phyloP scores from a whole-genome alignment of 495 filamentous ascomycete species.

The Neurospora tetraspora region DNA sequence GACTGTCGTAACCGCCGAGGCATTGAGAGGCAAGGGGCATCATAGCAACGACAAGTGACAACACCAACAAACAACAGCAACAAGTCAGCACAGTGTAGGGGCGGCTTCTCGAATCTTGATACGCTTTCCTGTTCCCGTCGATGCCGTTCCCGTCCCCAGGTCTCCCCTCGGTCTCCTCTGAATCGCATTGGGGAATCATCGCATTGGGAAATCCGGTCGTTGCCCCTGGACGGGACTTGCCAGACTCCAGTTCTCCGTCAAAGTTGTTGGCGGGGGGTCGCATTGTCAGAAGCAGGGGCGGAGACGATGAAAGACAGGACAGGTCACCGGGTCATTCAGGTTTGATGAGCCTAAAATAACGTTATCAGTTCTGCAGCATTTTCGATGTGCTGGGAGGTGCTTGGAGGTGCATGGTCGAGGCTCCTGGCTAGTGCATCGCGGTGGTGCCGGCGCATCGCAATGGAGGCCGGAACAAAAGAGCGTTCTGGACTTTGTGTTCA shows the following conservation, averaged over 20 bases:
- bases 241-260: background rate
- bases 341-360: background rate
- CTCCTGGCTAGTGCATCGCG: background rate
- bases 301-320: background rate
- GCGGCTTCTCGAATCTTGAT: background rate
- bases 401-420: background rate
- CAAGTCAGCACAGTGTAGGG: background rate
- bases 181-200: background rate
- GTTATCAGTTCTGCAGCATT: background rate
- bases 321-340: background rate
- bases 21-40: background rate
- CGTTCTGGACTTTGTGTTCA: background rate
- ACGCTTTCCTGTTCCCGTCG: background rate
- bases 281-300: background rate
- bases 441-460: background rate
- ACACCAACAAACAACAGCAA: background rate
- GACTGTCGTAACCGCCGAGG: background rate
- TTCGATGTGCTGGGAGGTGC: background rate
- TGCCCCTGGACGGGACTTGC: background rate
- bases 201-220: background rate
- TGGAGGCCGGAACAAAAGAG: background rate
- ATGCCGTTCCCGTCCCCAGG: background rate
- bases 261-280: background rate
- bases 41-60: background rate
- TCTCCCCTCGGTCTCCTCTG: background rate